These are phyloP conservation scores for Paragyromitra xinjiangensis DNA, from an alignment of 495 filamentous ascomycete species.

Conservation along the genomic window DNA sequence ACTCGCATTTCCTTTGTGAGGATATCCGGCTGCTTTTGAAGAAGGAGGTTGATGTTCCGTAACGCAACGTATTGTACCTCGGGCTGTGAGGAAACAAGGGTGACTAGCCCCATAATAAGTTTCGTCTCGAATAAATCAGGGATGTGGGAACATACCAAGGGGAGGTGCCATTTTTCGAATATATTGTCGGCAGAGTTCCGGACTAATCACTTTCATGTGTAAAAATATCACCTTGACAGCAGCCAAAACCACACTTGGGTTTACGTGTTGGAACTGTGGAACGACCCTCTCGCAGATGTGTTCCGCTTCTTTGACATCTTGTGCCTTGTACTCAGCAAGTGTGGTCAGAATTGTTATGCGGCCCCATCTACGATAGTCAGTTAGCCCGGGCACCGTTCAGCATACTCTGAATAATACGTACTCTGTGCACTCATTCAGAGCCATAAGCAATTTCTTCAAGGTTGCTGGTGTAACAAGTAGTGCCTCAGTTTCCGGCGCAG, in stretches of 20 bases:
- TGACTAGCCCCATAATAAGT: conserved; percentile 68
- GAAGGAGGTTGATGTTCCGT: conserved; percentile 91
- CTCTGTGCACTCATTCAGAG: conserved; percentile 96
- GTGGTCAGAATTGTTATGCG: conserved; percentile 91
- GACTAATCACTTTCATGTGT: conserved; percentile 86
- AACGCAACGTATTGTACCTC: conserved; percentile 98
- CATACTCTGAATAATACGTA: conserved; percentile 7
- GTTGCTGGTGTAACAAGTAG: conserved; percentile 80
- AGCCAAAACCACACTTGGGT: conserved; percentile 93
- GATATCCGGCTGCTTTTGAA: conserved; percentile 96
- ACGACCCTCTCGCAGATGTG: conserved; percentile 97
- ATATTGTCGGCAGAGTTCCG: conserved; percentile 81
- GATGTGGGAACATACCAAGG: conserved; percentile 68
- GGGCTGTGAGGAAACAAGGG: conserved; percentile 90
- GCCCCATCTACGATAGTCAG: conserved; percentile 70
- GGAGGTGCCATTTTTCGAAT: conserved; percentile 98
- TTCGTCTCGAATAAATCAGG: not conserved
- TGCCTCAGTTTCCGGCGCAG: conserved; percentile 88
- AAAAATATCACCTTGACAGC: conserved; percentile 98
- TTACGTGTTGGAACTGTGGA: conserved; percentile 98
- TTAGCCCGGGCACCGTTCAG: conserved; percentile 15
- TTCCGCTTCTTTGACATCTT: conserved; percentile 93
- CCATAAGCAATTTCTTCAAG: conserved; percentile 95
- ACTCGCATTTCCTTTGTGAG: conserved; percentile 96
- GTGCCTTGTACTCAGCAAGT: conserved; percentile 83